These are phyloP conservation scores for Metschnikowia gruessii DNA, from an alignment of 805 yeast genomes.

Conservation along the genomic window DNA sequence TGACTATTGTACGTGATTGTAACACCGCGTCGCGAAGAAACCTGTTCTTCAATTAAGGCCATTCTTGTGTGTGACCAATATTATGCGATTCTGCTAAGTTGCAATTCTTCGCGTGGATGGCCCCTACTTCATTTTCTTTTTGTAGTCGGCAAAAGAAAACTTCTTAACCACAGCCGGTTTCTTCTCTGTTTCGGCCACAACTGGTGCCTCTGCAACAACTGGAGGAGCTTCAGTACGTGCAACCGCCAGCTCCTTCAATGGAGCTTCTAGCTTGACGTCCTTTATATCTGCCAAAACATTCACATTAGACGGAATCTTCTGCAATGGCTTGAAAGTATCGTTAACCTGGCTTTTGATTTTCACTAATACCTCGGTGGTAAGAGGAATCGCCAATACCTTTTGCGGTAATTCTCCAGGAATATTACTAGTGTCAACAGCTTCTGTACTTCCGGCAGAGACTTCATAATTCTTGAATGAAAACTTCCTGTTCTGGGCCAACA, in stretches of 20 bases:
- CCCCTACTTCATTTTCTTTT: slow-evolving; percentile 48
- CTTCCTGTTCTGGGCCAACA: slow-evolving; percentile 18
- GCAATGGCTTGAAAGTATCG: slow-evolving; percentile 26
- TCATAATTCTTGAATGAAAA: slow-evolving; percentile 4
- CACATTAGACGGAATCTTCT: slow-evolving; percentile 3
- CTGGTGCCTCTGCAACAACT: slow-evolving; percentile 11
- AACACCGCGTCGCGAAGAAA: too few relatives aligned
- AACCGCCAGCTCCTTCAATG: background rate
- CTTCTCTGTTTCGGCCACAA: background rate
- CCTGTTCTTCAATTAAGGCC: too few relatives aligned
- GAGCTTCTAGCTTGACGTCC: slow-evolving; percentile 3
- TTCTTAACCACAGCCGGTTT: slow-evolving; percentile 42
- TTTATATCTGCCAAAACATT: slow-evolving; percentile 3
- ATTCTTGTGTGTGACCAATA: too few relatives aligned
- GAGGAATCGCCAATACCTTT: slow-evolving; percentile 14
- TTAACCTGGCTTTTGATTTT: slow-evolving; percentile 17
- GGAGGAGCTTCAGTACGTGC: slow-evolving; percentile 4
- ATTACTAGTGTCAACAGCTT: slow-evolving; percentile 4
- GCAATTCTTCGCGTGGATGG: background rate
- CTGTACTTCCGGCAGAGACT: background rate
- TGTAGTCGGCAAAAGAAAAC: slow-evolving; percentile 72
- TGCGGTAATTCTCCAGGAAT: slow-evolving; percentile 2
- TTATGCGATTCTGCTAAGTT: background rate
- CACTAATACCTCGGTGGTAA: slow-evolving; percentile 12
- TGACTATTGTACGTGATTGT: too few relatives aligned